Percentiles rank a stretch among this genome's conserved stretches.
Evolutionary conservation across 345 rosid genomes (phyloP).

Genomic region (Eutrema yunnanense): DNA sequence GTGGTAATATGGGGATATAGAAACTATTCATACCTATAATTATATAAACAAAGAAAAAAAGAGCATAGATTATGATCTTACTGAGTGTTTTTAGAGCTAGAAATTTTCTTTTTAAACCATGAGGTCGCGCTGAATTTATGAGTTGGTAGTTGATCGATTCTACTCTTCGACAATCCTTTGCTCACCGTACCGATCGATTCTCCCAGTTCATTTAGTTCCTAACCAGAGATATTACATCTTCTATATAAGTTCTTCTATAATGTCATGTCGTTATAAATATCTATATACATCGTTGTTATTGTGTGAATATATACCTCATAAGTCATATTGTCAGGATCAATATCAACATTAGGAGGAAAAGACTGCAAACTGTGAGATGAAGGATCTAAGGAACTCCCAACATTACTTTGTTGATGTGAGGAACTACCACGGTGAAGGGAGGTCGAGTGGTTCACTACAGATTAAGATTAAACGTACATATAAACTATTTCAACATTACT

Average conservation of each 20-base stretch:
- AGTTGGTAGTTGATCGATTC: background rate
- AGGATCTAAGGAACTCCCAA: background rate
- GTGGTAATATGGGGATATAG: background rate
- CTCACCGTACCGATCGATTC: slow-evolving; percentile 14
- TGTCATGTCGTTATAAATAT: background rate
- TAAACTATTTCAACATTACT: background rate
- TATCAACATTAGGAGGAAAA: slow-evolving; percentile 1
- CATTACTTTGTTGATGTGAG: background rate
- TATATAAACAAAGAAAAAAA: background rate
- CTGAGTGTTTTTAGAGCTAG: background rate
- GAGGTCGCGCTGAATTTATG: background rate
- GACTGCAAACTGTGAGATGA: background rate
- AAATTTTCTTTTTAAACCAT: background rate
- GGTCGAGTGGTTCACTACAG: background rate
- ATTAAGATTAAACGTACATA: background rate
- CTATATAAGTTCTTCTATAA: background rate
- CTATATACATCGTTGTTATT: background rate
- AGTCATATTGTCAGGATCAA: slow-evolving; percentile 15
- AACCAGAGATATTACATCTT: background rate
- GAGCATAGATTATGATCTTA: background rate
- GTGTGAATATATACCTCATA: slow-evolving; percentile 7
- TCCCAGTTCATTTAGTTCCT: slow-evolving; percentile 17
- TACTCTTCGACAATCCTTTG: slow-evolving; percentile 12
- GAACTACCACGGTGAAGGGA: background rate
- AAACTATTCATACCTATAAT: background rate